phyloP scores from a whole-genome alignment of 495 filamentous ascomycete species.

The Aspergillus coremiiformis region DNA sequence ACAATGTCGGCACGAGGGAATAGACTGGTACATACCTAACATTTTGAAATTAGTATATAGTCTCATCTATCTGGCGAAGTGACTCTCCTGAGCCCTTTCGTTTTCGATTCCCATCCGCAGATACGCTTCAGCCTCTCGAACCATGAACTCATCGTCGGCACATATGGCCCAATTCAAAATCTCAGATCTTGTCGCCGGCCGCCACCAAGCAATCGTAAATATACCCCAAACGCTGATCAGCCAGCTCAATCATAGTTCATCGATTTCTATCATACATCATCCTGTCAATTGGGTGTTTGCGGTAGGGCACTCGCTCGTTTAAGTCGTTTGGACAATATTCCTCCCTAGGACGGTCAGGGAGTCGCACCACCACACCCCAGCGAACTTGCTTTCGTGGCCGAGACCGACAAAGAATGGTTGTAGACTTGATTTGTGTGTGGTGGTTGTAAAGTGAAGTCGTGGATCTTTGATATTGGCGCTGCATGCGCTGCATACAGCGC shows the following conservation, averaged over 20 bases:
- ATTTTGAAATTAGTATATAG: not conserved
- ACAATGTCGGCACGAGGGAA: not conserved
- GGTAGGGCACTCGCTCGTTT: not conserved
- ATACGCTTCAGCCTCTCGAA: not conserved
- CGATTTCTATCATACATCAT: conserved; percentile 9
- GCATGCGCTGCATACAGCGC: no score
- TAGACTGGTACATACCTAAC: not conserved
- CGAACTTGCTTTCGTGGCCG: not conserved
- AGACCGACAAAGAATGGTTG: not conserved
- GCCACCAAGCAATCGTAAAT: conserved; percentile 6
- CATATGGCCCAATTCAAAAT: not conserved
- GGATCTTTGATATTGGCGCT: no score
- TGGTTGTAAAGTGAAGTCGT: no score
- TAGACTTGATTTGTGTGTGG: not conserved
- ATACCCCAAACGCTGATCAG: conserved; percentile 2
- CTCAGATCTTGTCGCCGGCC: not conserved
- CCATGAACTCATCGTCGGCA: not conserved
- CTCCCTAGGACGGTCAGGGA: not conserved
- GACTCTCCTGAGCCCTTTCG: not conserved
- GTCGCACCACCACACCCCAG: not conserved
- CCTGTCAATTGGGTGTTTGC: conserved; percentile 7
- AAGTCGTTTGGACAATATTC: not conserved
- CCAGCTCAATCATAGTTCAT: conserved; percentile 2
- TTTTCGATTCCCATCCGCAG: not conserved
- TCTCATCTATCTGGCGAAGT: not conserved